Conservation (phyloP, 2,329 filamentous ascomycete genomes). For the Aspergillus luchuensis region DNA sequence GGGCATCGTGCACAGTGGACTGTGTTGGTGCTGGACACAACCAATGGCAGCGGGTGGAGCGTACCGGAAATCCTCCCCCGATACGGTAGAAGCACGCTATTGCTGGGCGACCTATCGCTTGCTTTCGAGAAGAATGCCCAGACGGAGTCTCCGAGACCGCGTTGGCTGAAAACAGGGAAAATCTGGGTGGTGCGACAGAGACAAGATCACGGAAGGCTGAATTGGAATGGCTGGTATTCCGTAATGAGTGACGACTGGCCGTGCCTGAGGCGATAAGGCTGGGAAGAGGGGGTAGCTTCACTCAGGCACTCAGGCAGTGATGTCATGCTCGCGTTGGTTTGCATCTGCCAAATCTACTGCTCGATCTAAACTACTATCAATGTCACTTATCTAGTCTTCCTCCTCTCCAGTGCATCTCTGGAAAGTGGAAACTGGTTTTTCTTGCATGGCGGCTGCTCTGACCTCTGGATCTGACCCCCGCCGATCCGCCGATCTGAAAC, state of each 20-base stretch:
- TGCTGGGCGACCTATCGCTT: background rate
- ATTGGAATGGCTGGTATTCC: background rate
- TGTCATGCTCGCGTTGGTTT: background rate
- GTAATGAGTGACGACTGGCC: background rate
- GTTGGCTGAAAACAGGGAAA: too few relatives aligned
- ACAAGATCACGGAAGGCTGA: too few relatives aligned
- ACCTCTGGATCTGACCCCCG: background rate
- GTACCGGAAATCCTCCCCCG: conserved; percentile 2
- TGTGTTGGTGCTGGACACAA: background rate
- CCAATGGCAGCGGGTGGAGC: conserved; percentile 6
- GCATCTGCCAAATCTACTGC: background rate
- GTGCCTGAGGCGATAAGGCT: conserved; percentile 5
- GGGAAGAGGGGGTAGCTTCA: too few relatives aligned
- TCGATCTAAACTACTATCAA: background rate
- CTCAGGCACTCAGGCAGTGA: background rate
- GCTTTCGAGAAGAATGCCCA: background rate
- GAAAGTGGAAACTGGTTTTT: background rate
- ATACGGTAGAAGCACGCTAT: background rate
- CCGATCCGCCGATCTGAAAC: conserved; percentile 7
- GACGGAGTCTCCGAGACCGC: background rate
- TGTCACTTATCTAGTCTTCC: background rate
- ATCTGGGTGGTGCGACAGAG: too few relatives aligned
- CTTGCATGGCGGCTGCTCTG: background rate
- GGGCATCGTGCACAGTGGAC: background rate
- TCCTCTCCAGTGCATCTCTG: background rate